Evolutionary conservation across 805 yeast genomes (phyloP).

Genomic region (Starmerella cellae): DNA sequence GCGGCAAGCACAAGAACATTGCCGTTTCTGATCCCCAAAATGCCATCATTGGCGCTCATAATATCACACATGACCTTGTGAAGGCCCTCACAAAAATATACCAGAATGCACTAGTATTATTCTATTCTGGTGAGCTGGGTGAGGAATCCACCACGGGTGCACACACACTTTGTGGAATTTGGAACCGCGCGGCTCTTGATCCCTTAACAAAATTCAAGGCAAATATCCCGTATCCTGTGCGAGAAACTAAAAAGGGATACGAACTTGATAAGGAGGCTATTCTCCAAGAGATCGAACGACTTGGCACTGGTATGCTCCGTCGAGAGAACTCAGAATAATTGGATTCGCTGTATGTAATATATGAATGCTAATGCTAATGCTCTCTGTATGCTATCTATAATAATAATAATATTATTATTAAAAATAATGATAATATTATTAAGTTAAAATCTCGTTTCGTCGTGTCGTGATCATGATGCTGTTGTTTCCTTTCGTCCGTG

Average conservation of each 20-base stretch:
- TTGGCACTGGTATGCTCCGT: slow-evolving; percentile 30
- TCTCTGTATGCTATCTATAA: neutral
- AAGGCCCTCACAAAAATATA: slow-evolving; percentile 50
- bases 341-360: too few relatives aligned
- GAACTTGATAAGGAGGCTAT: slow-evolving; percentile 58
- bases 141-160: slow-evolving; percentile 10
- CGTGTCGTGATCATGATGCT: too few relatives aligned
- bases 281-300: slow-evolving; percentile 47
- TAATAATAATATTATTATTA: neutral
- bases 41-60: slow-evolving; percentile 36
- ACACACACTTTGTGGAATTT: slow-evolving; percentile 64
- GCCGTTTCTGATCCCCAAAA: slow-evolving; percentile 30
- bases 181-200: slow-evolving; percentile 51
- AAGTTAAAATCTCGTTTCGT: too few relatives aligned
- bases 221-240: slow-evolving; percentile 59
- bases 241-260: slow-evolving; percentile 22
- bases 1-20: slow-evolving; percentile 32
- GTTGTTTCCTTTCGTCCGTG: too few relatives aligned
- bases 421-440: too few relatives aligned
- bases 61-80: slow-evolving; percentile 48
- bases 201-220: slow-evolving; percentile 59
- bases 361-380: neutral
- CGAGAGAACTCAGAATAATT: neutral
- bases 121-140: slow-evolving; percentile 41
- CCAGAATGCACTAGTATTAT: slow-evolving; percentile 57